Base-by-base conservation (phyloP, 208 protist genomes). In the Wallacemonas sp. region DNA sequence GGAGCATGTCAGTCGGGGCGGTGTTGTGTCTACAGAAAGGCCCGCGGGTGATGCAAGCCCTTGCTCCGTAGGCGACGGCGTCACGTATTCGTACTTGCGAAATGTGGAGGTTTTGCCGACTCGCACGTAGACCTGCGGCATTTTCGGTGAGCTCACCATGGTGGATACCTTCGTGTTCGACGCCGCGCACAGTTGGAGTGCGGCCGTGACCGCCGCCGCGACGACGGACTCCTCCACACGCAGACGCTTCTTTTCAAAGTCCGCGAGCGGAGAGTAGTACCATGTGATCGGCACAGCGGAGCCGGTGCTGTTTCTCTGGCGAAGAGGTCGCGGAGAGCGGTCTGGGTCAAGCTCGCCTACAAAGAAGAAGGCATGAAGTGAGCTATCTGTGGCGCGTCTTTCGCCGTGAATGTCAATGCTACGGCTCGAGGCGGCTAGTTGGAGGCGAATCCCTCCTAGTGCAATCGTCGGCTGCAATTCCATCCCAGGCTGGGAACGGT, bases 201-300 rank as follows among this genome's bases (percentile, higher is more conserved):
- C 67, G 33, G 62, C 64, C 2, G 44, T 51, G 27, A 78, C 38
- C 14, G 72, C 60, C 26, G 74, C 61, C 30, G 53, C 70, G 24
- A 90, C 77, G 0, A 90, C 84, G 24, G 68, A 67, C 51, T 81
- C 87, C 36, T 93, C 80, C 15, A 93, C 82, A 15, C 74, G 75
- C n/a, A 93, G 58, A 58, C 79, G 79, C 75, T 93, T 93, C 17
- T 59, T 59, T 17, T 84, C 70, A 46, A 85, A 88, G 17, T 78
- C 70, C 11, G 82, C 77, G 8, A 93, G 70, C 2, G 87, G 81
- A 26, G 87, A 75, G 72, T 87, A 82, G 72, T 83, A 93, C 84
- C 87, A 93, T 17, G 39, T 0, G 28, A 80, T 62, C 9, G 30
- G 24, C 12, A 66, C 28, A 1, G 14, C 19, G n/a, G 69, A 14